Base-by-base conservation (phyloP, 2,329 filamentous ascomycete genomes). In the Colletotrichum phormii region DNA sequence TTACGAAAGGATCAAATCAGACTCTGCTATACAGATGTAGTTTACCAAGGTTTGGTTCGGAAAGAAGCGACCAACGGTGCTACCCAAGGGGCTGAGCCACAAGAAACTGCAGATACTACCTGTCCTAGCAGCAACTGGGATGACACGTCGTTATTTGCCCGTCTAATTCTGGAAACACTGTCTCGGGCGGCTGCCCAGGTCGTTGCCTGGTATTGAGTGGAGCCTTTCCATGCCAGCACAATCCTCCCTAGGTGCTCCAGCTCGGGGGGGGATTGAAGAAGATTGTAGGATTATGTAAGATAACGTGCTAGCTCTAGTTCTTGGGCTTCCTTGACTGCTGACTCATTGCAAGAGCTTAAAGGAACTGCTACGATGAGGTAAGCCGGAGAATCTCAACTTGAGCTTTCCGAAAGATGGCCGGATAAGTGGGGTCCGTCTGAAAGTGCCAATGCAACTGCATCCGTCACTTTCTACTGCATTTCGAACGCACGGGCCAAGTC, bases 401-500 rank as follows among this genome's bases (percentile, higher is more conserved):
- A 37, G 60, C 26, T 35, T 55, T 71, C 57, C 64, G 69, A 70
- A 54, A 53, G 65, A 72, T 54, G 26, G 15, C 53, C 65, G 64
- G 63, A 31, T 58, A 72, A 72, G 69, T 59, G 69, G 69, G 29
- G 58, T 31, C 58, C 3, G 5, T 42, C n/a, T 51, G 64, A 67
- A 71, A 58, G 63, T 64, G 31, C 53, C 42, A 53, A 18, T 63
- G 37, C 60, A 49, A 46, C 57, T 59, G 64, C 51, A 58, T 63
- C 70, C 66, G 66, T 72, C 70, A 70, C 54, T 46, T 68, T 64
- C 37, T 29, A 49, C 42, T 35, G 35, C 59, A 51, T 26, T 31
- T 53, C 15, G n/a, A 46, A 62, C 67, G 73, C 73, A 74, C 72
- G 67, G 73, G 65, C 71, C 73, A 75, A 72, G 73, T 75, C 73